phyloP scores from a whole-genome alignment of 2,329 filamentous ascomycete genomes.

The Curvularia hawaiiensis region DNA sequence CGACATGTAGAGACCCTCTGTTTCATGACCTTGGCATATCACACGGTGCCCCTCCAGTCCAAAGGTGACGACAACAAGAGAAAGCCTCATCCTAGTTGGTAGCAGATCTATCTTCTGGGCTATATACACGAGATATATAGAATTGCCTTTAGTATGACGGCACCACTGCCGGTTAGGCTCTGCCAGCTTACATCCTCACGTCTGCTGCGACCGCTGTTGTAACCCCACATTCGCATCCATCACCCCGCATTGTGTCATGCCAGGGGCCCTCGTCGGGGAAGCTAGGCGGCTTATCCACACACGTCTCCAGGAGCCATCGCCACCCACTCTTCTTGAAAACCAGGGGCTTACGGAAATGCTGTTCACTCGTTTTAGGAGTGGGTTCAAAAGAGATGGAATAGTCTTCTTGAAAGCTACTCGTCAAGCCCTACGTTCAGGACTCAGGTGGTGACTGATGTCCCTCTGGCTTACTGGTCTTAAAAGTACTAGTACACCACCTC shows the following conservation, averaged over 20 bases:
- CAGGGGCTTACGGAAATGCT: neutral
- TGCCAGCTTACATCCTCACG: neutral
- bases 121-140: neutral
- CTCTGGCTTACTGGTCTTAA: neutral
- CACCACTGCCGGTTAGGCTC: neutral
- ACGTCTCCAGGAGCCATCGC: neutral
- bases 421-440: neutral
- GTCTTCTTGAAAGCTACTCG: neutral
- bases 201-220: neutral
- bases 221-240: constrained; percentile 8
- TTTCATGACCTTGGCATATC: neutral
- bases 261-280: neutral
- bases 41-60: neutral
- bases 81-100: neutral
- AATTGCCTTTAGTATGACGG: neutral
- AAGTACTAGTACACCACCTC: too few relatives aligned
- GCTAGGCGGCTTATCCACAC: neutral
- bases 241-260: constrained; percentile 10
- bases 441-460: neutral
- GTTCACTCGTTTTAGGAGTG: neutral
- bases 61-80: neutral
- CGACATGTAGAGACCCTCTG: neutral
- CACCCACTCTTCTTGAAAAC: constrained; percentile 2
- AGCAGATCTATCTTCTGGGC: neutral
- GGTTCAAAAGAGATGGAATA: neutral